These are phyloP conservation scores for Phialophora macrospora DNA, from an alignment of 2,329 filamentous ascomycete species.

Conservation along the genomic window DNA sequence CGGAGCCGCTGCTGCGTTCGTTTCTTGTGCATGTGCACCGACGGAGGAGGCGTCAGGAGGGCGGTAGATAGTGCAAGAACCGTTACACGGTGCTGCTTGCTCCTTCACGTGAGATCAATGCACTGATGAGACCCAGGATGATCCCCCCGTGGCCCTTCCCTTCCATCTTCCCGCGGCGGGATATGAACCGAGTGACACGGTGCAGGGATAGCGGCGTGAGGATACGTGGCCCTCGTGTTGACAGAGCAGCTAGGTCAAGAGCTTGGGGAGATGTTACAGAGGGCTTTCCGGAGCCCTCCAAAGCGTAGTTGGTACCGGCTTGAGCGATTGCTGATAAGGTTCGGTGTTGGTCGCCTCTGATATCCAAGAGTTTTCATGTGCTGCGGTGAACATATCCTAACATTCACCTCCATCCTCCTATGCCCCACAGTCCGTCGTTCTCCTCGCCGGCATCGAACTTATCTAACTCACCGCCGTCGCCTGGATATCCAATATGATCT, in stretches of 20 bases:
- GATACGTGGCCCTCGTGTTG: not conserved
- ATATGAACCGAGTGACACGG: not conserved
- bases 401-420: constrained; percentile 30
- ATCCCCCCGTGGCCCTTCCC: not conserved
- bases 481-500: constrained; percentile 62
- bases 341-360: not conserved
- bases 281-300: not conserved
- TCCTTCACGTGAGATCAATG: not conserved
- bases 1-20: not conserved
- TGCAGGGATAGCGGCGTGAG: not conserved
- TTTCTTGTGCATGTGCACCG: not conserved
- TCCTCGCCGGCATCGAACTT: constrained; percentile 37
- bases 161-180: not conserved
- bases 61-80: not conserved
- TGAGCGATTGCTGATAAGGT: not conserved
- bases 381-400: not conserved
- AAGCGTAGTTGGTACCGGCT: not conserved
- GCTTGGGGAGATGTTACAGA: not conserved
- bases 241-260: not conserved
- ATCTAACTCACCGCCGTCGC: constrained; percentile 42
- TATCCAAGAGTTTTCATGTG: not conserved
- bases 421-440: constrained; percentile 23
- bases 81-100: not conserved
- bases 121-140: not conserved
- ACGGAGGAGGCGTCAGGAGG: not conserved